Conservation (phyloP, 2,329 filamentous ascomycete species). For the Dactylella cylindrospora region DNA sequence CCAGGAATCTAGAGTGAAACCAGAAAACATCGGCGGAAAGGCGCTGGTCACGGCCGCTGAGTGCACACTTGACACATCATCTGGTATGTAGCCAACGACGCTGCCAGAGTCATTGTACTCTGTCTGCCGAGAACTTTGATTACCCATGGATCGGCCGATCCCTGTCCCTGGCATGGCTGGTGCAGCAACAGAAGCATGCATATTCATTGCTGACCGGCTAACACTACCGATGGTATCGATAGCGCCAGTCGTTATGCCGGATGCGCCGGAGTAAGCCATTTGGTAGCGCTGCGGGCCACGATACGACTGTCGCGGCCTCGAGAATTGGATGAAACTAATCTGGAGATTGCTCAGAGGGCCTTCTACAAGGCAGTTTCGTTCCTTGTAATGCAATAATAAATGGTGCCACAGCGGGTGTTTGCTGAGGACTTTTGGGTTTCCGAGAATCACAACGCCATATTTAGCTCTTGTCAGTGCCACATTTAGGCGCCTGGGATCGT, state of each 20-base stretch:
- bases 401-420: slow-evolving; percentile 99
- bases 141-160: slow-evolving; percentile 32
- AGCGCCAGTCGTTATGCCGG: slow-evolving; percentile 48
- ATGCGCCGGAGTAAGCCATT: slow-evolving; percentile 67
- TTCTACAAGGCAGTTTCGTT: slow-evolving; percentile 91
- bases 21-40: slow-evolving; percentile 93
- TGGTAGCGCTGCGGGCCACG: slow-evolving; percentile 85
- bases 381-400: slow-evolving; percentile 92
- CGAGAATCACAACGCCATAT: slow-evolving; percentile 92
- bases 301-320: slow-evolving; percentile 87
- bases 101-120: slow-evolving; percentile 76
- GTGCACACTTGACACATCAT: slow-evolving; percentile 95
- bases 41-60: slow-evolving; percentile 80
- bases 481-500: slow-evolving; percentile 93
- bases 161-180: slow-evolving; percentile 49
- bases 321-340: slow-evolving; percentile 90
- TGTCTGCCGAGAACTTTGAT: slow-evolving; percentile 42
- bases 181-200: slow-evolving; percentile 52
- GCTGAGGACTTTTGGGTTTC: slow-evolving; percentile 94
- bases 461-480: slow-evolving; percentile 96
- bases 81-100: slow-evolving; percentile 90
- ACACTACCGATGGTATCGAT: slow-evolving; percentile 2
- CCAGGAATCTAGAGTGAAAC: slow-evolving; percentile 83
- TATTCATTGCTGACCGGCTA: slow-evolving; percentile 16
- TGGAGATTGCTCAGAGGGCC: slow-evolving; percentile 95